A percentile compares a stretch with the other conserved stretches of the same genome.
phyloP scores from a whole-genome alignment of 192 early-diverging fungal species.

The Umbelopsis sp. region DNA sequence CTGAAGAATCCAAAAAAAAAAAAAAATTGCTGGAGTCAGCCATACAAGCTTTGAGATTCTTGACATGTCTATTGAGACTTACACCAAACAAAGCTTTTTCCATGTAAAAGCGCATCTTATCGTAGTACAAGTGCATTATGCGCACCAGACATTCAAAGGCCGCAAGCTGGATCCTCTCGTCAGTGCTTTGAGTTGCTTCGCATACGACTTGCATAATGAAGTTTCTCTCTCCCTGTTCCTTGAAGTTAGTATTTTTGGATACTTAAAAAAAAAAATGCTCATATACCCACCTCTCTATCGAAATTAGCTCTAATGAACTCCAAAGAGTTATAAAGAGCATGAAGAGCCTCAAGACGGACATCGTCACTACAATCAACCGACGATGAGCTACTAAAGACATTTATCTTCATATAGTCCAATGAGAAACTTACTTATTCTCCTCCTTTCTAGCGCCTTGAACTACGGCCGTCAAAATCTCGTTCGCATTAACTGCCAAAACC shows the following conservation, averaged over 20 bases:
- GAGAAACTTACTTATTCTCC: conserved; percentile 67
- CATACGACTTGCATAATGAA: conserved; percentile 99
- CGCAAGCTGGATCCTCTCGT: conserved; percentile 76
- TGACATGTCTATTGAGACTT: conserved; percentile 28
- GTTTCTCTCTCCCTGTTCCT: conserved; percentile 83
- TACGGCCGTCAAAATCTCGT: conserved; percentile 94
- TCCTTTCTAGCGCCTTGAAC: conserved; percentile 93
- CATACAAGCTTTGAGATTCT: not conserved
- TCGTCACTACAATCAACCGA: conserved; percentile 58
- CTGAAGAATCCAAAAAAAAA: conserved; percentile 43
- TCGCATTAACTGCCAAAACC: conserved; percentile 80
- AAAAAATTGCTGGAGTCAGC: conserved; percentile 1
- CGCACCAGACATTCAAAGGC: conserved; percentile 97
- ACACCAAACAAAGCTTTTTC: conserved; percentile 94
- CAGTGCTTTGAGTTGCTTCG: conserved; percentile 87
- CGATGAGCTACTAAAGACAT: not conserved
- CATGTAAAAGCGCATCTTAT: conserved; percentile 97
- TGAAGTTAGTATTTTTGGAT: not conserved
- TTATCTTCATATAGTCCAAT: not conserved
- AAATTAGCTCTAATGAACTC: conserved; percentile 96
- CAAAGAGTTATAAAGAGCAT: conserved; percentile 92
- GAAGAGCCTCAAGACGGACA: conserved; percentile 86
- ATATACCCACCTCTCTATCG: conserved; percentile 69
- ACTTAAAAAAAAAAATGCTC: not conserved
- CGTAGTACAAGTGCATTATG: conserved; percentile 97